Base-by-base conservation (phyloP, 352 stramenopile genomes). In the Globisporangium okanoganense region DNA sequence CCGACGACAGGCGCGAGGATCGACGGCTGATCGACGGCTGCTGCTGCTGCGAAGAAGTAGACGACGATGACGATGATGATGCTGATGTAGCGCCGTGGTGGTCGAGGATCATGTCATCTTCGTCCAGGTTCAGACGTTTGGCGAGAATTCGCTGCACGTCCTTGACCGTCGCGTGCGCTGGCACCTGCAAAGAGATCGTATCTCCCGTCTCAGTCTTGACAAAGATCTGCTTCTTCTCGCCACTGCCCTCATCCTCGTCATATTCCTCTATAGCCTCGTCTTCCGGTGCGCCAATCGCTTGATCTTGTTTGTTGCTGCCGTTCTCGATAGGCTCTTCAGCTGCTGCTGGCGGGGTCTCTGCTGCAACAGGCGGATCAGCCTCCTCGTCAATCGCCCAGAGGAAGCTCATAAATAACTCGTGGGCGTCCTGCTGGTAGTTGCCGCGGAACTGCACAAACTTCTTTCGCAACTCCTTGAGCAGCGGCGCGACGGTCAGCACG, bases 341-440 rank as follows among this genome's bases (percentile, higher is more conserved):
- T 2, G 29, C 29, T 49, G 36, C n/a, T n/a, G n/a, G n/a, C n/a
- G n/a, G n/a, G n/a, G n/a, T 33, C 33, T 27, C n/a, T 14, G 27
- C 22, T 57, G 61, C 16, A 61, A 43, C 6, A 14, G 75, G 73
- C 35, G 79, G 79, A 33, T 88, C 76, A 48, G 81, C 72, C 41
- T 92, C 82, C 52, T 92, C 82, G 43, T 92, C 82, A 38, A 92
- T 82, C n/a, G 76, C 75, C 78, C 78, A 97, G 18, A 99, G 67
- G 9, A 99, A 77, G 61, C 88, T 97, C 8, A 77, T 73, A 10
- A 99, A 85, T 0, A 99, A 66, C 68, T 99, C 97, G 65, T 99
- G 94, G 6, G 94, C 88, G 66, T 99, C 97, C 49, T 99, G 97
- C 76, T 99, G 97, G 47, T 95, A 86, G 65, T 90, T 82, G 2